Evolutionary conservation across 768 basidiomycete genomes (phyloP).

Genomic region (Paxillus ammoniavirescens): DNA sequence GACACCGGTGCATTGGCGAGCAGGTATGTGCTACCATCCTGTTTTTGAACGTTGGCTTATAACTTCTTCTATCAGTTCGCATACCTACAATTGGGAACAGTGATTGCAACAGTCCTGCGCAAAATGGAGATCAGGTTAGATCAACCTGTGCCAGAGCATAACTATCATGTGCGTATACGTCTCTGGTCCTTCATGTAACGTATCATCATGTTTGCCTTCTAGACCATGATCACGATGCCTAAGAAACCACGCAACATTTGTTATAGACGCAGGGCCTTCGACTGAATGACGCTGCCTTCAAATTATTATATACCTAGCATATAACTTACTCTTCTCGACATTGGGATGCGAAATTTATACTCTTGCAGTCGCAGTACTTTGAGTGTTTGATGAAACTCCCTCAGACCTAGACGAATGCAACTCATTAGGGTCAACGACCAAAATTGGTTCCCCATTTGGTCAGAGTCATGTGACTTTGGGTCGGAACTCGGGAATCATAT

Average conservation of each 20-base stretch:
- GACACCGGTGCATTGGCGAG: slow-evolving; percentile 94
- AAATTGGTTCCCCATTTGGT: not conserved
- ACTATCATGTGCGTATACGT: slow-evolving; percentile 75
- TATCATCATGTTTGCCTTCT: slow-evolving; percentile 9
- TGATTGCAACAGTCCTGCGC: slow-evolving; percentile 78
- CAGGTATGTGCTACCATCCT: slow-evolving; percentile 44
- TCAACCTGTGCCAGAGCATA: slow-evolving; percentile 66
- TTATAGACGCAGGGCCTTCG: slow-evolving; percentile 64
- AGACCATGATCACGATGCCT: slow-evolving; percentile 96
- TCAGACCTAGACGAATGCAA: no score
- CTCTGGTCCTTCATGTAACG: not conserved
- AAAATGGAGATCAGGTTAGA: slow-evolving; percentile 70
- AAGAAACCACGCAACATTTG: slow-evolving; percentile 61
- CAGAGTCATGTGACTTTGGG: slow-evolving; percentile 7
- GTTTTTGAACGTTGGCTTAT: slow-evolving; percentile 4
- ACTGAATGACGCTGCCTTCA: slow-evolving; percentile 29
- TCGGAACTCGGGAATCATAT: not conserved
- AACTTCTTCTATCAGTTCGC: slow-evolving; percentile 61
- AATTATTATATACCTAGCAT: not conserved
- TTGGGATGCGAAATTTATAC: slow-evolving; percentile 2
- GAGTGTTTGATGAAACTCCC: not conserved
- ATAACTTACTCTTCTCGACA: not conserved
- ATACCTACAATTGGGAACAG: slow-evolving; percentile 86
- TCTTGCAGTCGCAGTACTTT: not conserved
- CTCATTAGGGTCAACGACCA: no score